Conservation (phyloP, 177 flowering plant genomes). For the Telopea speciosissima region DNA sequence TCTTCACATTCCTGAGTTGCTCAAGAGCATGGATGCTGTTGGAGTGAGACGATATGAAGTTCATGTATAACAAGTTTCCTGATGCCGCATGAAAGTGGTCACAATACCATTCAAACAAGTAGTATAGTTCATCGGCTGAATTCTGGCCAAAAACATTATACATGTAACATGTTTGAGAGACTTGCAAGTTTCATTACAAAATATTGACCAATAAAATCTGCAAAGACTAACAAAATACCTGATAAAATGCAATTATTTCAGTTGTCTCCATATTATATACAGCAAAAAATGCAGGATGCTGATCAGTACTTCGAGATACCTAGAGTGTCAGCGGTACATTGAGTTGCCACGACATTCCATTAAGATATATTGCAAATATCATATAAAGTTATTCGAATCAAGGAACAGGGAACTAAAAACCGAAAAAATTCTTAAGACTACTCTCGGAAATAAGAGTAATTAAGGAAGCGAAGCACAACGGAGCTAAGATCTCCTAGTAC, state of each 20-base stretch:
- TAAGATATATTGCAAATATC: background rate
- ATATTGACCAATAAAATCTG: background rate
- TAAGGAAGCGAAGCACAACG: background rate
- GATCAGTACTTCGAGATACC: constrained; percentile 71
- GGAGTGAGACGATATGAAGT: constrained; percentile 86
- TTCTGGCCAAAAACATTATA: constrained; percentile 38
- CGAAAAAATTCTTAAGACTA: no score
- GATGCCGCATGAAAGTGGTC: constrained; percentile 74
- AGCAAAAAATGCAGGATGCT: constrained; percentile 81
- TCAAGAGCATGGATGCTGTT: constrained; percentile 81
- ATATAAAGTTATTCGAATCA: background rate
- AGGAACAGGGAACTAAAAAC: background rate
- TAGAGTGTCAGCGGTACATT: constrained; percentile 16
- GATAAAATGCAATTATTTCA: constrained; percentile 85
- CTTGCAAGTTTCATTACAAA: background rate
- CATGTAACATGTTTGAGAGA: constrained; percentile 3
- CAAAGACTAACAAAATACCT: constrained; percentile 38
- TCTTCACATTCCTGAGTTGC: constrained; percentile 56
- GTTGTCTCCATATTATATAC: constrained; percentile 97
- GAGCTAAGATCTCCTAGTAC: no score
- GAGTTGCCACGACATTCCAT: background rate
- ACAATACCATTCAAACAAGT: constrained; percentile 73
- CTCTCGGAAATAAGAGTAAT: background rate
- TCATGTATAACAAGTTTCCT: constrained; percentile 48
- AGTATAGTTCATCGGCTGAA: constrained; percentile 79